Evolutionary conservation across 1,139 yeast species (phyloP).

Genomic region (Protomyces pachydermus): DNA sequence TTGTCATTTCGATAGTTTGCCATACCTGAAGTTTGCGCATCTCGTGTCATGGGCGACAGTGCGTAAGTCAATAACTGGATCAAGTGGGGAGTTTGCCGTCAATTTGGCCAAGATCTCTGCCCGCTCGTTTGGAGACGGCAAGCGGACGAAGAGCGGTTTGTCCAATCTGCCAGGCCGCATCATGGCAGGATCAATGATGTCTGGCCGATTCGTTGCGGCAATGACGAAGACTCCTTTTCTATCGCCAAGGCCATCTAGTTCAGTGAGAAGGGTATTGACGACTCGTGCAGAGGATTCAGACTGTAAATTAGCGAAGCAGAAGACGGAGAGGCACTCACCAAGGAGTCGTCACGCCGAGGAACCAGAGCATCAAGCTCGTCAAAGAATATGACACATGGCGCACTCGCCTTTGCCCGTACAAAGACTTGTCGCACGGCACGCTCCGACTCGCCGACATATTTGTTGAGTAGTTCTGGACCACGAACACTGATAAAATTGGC

Average conservation of each 20-base stretch:
- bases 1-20: background rate
- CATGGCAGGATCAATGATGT: slow-evolving; percentile 98
- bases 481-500: slow-evolving; percentile 93
- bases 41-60: slow-evolving; percentile 66
- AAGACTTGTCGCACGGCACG: slow-evolving; percentile 93
- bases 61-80: slow-evolving; percentile 55
- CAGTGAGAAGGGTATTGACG: slow-evolving; percentile 88
- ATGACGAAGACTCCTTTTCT: slow-evolving; percentile 88
- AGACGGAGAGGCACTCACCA: slow-evolving; percentile 34
- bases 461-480: slow-evolving; percentile 90
- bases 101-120: slow-evolving; percentile 75
- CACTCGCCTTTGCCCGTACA: slow-evolving; percentile 87
- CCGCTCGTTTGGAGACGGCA: slow-evolving; percentile 74
- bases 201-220: slow-evolving; percentile 97
- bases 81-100: slow-evolving; percentile 73
- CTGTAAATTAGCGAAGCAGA: slow-evolving; percentile 36
- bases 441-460: slow-evolving; percentile 95
- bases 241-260: slow-evolving; percentile 88
- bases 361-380: slow-evolving; percentile 95
- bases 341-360: slow-evolving; percentile 82
- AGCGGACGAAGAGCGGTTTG: slow-evolving; percentile 83
- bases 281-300: slow-evolving; percentile 89
- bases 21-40: slow-evolving; percentile 62
- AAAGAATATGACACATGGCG: slow-evolving; percentile 91
- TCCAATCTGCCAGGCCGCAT: slow-evolving; percentile 93